Conservation (phyloP, 129 eudicot genomes). For the Flaveria bidentis region DNA sequence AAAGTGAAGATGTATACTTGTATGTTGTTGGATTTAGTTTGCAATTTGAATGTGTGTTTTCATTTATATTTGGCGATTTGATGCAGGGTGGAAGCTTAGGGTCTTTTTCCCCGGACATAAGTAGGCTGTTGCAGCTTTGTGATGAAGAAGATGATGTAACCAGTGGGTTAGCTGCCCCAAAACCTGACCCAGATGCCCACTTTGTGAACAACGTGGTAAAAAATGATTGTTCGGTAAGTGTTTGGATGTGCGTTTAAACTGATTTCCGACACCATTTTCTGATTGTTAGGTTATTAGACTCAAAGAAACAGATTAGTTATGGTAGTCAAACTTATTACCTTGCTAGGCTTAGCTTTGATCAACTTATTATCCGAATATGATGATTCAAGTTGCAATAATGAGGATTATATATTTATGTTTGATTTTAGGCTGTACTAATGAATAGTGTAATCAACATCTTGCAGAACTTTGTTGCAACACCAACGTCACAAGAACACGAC, state of each 20-base stretch:
- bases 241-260: background rate
- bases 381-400: background rate
- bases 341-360: background rate
- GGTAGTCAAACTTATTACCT: too few species aligned
- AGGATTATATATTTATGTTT: background rate
- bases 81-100: constrained; percentile 58
- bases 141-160: constrained; percentile 83
- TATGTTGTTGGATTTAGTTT: background rate
- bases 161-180: constrained; percentile 59
- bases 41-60: background rate
- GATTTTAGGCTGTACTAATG: background rate
- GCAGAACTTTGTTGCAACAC: constrained; percentile 45
- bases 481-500: constrained; percentile 48
- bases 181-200: constrained; percentile 59
- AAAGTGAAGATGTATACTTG: too few species aligned
- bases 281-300: too few species aligned
- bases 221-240: background rate
- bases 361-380: background rate
- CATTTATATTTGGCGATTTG: background rate
- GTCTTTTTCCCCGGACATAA: constrained; percentile 50
- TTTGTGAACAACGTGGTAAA: constrained; percentile 41
- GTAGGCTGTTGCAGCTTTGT: constrained; percentile 55
- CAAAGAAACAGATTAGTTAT: too few species aligned
- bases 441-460: constrained; percentile 1
- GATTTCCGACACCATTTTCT: background rate